Base-by-base conservation (phyloP, 2,329 filamentous ascomycete species). In the Xylaria sp. region DNA sequence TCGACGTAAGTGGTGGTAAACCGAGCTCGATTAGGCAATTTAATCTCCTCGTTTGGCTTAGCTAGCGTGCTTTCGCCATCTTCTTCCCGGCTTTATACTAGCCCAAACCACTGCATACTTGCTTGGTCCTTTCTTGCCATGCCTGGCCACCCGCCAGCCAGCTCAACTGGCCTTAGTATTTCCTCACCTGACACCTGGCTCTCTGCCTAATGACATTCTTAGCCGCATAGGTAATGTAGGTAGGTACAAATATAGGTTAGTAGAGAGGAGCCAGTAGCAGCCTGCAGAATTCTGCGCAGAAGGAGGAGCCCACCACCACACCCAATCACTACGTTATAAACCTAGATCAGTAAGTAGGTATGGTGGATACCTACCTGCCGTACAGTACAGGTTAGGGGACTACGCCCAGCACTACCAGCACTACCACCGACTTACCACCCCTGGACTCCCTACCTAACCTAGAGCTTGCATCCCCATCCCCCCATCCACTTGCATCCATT, bases 401-500 rank as follows among this genome's bases (percentile, higher is more conserved):
- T 20, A 36, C 10, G 33, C 9, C 48, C 48, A 31, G 10, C 23
- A 28, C 13, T 15, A 52, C 49, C 25, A 31, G n/a, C 23, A 25
- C 20, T 49, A 49, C 46, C 12, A 61, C 33, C 20, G 25, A 23
- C 36, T 33, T 59, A 15, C 28, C 31, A 33, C 64, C 64, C 67
- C 51, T 58, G 67, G 56, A 5, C 63, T 56, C 73, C 75, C 72
- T 75, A 74, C 41, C 41, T 46, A 18, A 48, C n/a, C 46, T 48
- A 48, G 68, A 75, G 74, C 76, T 78, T 74, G 74, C 75, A 71
- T 74, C 74, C 71, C 70, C 63, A n/a, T 65, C 39, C 56, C 55
- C 56, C 56, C 36, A 58, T 48, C 56, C 55, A 52, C 49, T 31
- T 55, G 52, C 56, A 58, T 66, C 56, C 70, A 70, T 61, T 59